Evolutionary conservation across 371 early-diverging fungal genomes (phyloP).

Genomic region (Capillidium rhysosporum): DNA sequence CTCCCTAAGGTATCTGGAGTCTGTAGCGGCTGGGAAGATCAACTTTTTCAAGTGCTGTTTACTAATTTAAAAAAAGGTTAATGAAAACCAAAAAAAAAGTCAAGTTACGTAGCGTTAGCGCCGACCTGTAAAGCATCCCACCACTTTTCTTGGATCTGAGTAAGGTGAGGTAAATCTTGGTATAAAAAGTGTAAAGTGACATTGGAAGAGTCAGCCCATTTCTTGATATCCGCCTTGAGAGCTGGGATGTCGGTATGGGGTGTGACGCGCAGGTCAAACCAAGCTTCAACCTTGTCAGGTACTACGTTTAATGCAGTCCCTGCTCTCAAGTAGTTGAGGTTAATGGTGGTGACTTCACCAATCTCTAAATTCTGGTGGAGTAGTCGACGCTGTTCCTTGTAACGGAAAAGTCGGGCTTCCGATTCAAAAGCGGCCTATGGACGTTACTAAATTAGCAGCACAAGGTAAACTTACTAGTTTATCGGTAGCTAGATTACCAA

Average conservation of each 20-base stretch:
- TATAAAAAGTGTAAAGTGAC: slow-evolving; percentile 26
- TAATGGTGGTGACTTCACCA: slow-evolving; percentile 57
- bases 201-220: not conserved
- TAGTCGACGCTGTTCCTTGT: slow-evolving; percentile 22
- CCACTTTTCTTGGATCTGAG: not conserved
- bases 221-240: slow-evolving; percentile 25
- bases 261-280: slow-evolving; percentile 49
- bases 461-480: slow-evolving; percentile 20
- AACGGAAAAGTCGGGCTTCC: slow-evolving; percentile 17
- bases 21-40: slow-evolving; percentile 63
- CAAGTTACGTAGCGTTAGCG: not conserved
- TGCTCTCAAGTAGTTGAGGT: slow-evolving; percentile 15
- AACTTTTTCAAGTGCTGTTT: slow-evolving; percentile 25
- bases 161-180: not conserved
- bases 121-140: not conserved
- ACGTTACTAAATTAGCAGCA: not conserved
- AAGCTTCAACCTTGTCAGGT: slow-evolving; percentile 31
- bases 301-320: slow-evolving; percentile 45
- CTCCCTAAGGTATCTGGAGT: slow-evolving; percentile 45
- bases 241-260: slow-evolving; percentile 28
- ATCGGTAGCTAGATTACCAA: slow-evolving; percentile 34
- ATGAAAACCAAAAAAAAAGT: not conserved
- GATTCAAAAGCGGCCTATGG: not conserved
- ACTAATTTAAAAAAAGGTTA: not conserved
- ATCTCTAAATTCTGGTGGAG: slow-evolving; percentile 20